These are phyloP conservation scores for Aureobasidium leucospermi DNA, from an alignment of 2,329 filamentous ascomycete species.

Conservation along the genomic window DNA sequence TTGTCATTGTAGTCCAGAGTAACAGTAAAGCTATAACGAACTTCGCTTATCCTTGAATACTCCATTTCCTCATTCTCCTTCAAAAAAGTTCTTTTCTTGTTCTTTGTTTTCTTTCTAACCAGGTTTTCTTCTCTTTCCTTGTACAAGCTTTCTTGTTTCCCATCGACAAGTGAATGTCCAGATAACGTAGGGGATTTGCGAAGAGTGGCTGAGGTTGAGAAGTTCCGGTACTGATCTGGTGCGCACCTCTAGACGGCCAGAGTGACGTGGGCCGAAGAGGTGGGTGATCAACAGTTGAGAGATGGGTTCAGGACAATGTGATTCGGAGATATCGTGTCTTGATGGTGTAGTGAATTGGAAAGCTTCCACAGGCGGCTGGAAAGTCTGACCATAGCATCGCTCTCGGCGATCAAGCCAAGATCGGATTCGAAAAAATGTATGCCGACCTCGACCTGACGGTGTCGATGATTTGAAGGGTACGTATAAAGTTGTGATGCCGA, in stretches of 20 bases:
- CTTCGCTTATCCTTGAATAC: neutral
- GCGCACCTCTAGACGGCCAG: neutral
- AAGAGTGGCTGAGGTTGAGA: neutral
- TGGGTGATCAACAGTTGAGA: conserved; percentile 5
- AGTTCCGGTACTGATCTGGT: conserved; percentile 5
- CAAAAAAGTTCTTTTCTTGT: neutral
- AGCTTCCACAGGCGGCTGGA: neutral
- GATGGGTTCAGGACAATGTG: neutral
- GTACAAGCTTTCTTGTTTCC: neutral
- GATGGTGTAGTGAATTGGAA: neutral
- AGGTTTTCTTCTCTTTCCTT: neutral
- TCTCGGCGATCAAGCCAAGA: neutral
- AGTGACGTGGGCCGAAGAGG: neutral
- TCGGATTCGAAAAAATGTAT: conserved; percentile 15
- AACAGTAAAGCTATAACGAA: neutral
- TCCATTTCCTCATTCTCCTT: neutral
- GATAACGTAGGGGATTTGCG: neutral
- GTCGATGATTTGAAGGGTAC: neutral
- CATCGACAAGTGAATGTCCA: neutral
- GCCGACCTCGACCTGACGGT: conserved; percentile 1
- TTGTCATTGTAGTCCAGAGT: neutral
- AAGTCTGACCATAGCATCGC: neutral
- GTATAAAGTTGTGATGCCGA: neutral
- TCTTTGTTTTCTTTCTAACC: neutral
- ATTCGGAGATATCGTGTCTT: neutral